These are phyloP conservation scores for Colletotrichum truncatum DNA, from an alignment of 2,329 filamentous ascomycete species.

Conservation along the genomic window DNA sequence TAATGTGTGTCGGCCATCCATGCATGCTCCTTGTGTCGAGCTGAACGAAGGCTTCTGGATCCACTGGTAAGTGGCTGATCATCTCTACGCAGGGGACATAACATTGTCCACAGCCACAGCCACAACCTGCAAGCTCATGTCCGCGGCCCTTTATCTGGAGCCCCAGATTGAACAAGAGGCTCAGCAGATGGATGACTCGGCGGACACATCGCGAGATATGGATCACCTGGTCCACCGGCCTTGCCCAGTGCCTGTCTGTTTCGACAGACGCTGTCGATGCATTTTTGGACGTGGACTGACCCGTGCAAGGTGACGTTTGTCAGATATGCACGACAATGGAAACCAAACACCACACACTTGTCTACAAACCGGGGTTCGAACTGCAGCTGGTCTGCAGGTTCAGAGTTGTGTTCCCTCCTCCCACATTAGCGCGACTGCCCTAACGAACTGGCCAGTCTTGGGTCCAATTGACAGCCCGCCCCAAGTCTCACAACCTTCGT, in stretches of 20 bases:
- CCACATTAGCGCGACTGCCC: constrained; percentile 27
- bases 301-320: constrained; percentile 24
- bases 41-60: not conserved
- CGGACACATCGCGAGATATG: not conserved
- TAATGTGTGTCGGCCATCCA: not conserved
- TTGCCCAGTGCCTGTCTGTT: too few relatives aligned
- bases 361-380: not conserved
- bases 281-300: not conserved
- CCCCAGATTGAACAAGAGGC: not conserved
- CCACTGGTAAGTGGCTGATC: constrained; percentile 1
- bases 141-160: not conserved
- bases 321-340: not conserved
- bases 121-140: not conserved
- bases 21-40: not conserved
- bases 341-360: not conserved
- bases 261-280: too few relatives aligned
- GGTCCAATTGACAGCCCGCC: constrained; percentile 19
- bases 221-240: too few relatives aligned
- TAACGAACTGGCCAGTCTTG: constrained; percentile 22
- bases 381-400: constrained; percentile 21
- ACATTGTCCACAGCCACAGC: not conserved
- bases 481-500: constrained; percentile 7
- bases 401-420: constrained; percentile 19
- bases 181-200: constrained; percentile 6
- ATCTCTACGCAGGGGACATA: not conserved